A percentile compares a stretch with the other conserved stretches of the same genome.
Evolutionary conservation across 2,329 filamentous ascomycete genomes (phyloP).

Genomic region (Teratosphaeria nubilosa): DNA sequence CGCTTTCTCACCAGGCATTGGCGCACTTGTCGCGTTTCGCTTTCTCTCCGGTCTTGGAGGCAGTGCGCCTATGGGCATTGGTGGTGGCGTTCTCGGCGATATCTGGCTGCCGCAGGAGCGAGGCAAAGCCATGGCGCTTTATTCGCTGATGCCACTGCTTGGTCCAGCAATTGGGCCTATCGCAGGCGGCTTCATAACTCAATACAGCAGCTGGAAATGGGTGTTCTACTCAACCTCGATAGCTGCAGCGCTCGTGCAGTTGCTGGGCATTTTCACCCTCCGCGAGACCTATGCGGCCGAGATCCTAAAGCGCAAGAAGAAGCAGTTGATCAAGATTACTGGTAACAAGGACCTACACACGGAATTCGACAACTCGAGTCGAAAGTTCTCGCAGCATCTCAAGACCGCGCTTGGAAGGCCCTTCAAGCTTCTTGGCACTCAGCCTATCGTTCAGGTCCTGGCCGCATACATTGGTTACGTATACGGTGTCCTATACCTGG

Average conservation of each 20-base stretch:
- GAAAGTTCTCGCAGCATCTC: conserved; percentile 23
- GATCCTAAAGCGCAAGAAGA: conserved; percentile 49
- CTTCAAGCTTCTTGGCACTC: conserved; percentile 26
- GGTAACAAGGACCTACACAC: conserved; percentile 52
- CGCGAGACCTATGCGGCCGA: conserved; percentile 58
- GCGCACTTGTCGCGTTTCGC: conserved; percentile 27
- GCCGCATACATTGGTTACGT: conserved; percentile 30
- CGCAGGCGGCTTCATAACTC: conserved; percentile 53
- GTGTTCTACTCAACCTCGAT: conserved; percentile 61
- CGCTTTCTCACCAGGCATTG: conserved; percentile 24
- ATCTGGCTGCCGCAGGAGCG: conserved; percentile 52
- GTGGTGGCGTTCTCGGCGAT: conserved; percentile 38
- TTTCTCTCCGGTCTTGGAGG: conserved; percentile 30
- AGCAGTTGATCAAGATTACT: conserved; percentile 47
- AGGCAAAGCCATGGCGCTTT: conserved; percentile 52
- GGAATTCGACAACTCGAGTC: conserved; percentile 27
- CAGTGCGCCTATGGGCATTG: conserved; percentile 28
- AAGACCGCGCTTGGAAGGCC: conserved; percentile 25
- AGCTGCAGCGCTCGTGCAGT: conserved; percentile 50
- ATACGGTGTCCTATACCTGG: conserved; percentile 30
- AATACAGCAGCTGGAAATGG: conserved; percentile 61
- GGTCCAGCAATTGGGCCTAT: conserved; percentile 58
- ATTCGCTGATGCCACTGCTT: conserved; percentile 53
- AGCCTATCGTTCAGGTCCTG: conserved; percentile 28
- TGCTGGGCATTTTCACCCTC: conserved; percentile 51